Evolutionary conservation across 495 filamentous ascomycete species (phyloP), one percentile per base, ranked within the genome.

Genomic region (Cladorrhinum samala): DNA sequence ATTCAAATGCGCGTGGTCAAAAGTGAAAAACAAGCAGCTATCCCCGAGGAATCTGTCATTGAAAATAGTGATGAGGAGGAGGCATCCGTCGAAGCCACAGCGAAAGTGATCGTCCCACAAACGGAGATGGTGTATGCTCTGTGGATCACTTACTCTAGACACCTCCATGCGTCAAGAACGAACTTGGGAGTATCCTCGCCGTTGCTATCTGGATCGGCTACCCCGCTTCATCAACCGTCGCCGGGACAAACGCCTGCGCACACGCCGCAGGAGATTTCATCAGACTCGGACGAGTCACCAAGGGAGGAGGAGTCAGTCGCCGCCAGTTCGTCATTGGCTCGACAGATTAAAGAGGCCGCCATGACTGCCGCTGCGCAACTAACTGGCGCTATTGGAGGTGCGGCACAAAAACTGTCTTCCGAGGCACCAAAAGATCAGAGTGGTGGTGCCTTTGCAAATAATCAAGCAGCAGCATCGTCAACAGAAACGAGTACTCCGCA

Each of bases 101-200:
- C 67, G 30, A 57, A 52, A 42, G 55, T 65, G 24, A 49, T 42
- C 16, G 59, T 67, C 14, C 41, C 65, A 5, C 61, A 83, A 37
- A 81, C 86, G 1, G 90, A 96, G 61, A 75, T 95, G 33, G 91
- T 97, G 4, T 97, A 91, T 72, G 93, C 93, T 16, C 72, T 98
- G 19, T 98, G 93, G 93, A 84, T 98, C 44, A 97, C 91, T 3
- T 98, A 97, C 65, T 97, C 93, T 8, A 76, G 91, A 39, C 89
- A 95, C 56, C 77, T 97, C 16, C 93, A 98, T 64, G 85, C 88
- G 1, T 77, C 83, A 7, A 75, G 75, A 46, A 70, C 76, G 7
- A 74, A 78, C 47, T 59, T 75, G 27, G 80, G 82, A 4, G 73
- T 78, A 6, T 72, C 79, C n/a, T 77, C 79, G 50, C 79, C 83